Percentiles rank a stretch among this genome's conserved stretches.
Evolutionary conservation across 352 stramenopile species (phyloP).

Genomic region (Achlya hypogyna): DNA sequence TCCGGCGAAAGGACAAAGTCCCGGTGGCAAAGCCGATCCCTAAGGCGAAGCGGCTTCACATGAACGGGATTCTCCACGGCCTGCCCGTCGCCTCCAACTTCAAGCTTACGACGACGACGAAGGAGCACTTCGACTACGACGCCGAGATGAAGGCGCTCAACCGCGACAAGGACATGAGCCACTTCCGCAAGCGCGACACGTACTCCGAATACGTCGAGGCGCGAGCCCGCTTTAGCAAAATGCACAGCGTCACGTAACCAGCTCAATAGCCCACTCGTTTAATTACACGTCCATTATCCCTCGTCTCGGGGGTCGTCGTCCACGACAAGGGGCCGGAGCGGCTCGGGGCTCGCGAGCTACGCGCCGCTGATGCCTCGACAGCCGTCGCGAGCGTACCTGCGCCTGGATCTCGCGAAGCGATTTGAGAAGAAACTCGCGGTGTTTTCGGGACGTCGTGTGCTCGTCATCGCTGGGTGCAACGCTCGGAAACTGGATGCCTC

Average conservation of each 20-base stretch:
- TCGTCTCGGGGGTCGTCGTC: too few relatives aligned
- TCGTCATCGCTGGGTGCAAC: slow-evolving; percentile 6
- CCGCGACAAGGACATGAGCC: slow-evolving; percentile 52
- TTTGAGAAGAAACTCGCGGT: slow-evolving; percentile 17
- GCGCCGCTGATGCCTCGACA: not conserved
- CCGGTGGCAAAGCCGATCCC: slow-evolving; percentile 4
- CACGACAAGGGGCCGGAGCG: not conserved
- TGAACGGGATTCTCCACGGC: slow-evolving; percentile 61
- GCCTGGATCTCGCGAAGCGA: slow-evolving; percentile 12
- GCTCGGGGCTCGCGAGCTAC: slow-evolving; percentile 1
- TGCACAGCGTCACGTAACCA: slow-evolving; percentile 74
- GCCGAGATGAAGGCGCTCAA: slow-evolving; percentile 75
- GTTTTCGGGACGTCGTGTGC: slow-evolving; percentile 10
- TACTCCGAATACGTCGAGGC: slow-evolving; percentile 85
- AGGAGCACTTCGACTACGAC: slow-evolving; percentile 47
- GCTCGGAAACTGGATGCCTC: not conserved
- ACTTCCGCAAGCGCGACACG: slow-evolving; percentile 72
- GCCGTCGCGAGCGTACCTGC: not conserved
- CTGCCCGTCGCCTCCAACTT: slow-evolving; percentile 33
- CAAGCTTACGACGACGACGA: slow-evolving; percentile 35
- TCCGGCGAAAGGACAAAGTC: not conserved
- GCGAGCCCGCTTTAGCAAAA: slow-evolving; percentile 81
- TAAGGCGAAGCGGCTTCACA: slow-evolving; percentile 47
- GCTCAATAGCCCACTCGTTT: not conserved
- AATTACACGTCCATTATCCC: too few relatives aligned